Conservation (phyloP, 2,329 filamentous ascomycete genomes). For the Monilinia polystroma region DNA sequence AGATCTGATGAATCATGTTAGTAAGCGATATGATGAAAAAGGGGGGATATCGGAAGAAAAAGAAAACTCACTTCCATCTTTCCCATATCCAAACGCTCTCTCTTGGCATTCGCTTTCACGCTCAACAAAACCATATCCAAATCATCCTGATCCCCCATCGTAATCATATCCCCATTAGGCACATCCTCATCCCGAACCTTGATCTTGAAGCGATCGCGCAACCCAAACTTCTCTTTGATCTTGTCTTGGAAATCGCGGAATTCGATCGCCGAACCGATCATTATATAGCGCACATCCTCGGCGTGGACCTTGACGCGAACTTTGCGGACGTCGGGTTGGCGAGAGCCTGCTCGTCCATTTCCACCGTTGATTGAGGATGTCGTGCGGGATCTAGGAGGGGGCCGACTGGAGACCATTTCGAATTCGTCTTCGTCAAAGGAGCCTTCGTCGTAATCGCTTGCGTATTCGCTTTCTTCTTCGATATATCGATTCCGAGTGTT, state of each 20-base stretch:
- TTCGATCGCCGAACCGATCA: constrained; percentile 70
- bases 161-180: constrained; percentile 85
- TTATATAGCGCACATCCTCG: constrained; percentile 89
- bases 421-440: constrained; percentile 76
- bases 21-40: constrained; percentile 9
- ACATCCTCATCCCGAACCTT: constrained; percentile 81
- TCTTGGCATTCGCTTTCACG: constrained; percentile 66
- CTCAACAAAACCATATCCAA: constrained; percentile 79
- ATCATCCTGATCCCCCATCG: constrained; percentile 95
- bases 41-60: not conserved
- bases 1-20: constrained; percentile 33
- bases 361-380: constrained; percentile 30
- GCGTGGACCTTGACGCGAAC: constrained; percentile 90
- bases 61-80: constrained; percentile 86
- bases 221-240: constrained; percentile 82
- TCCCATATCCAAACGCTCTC: constrained; percentile 75
- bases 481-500: constrained; percentile 58
- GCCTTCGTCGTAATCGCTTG: constrained; percentile 68
- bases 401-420: constrained; percentile 67
- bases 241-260: constrained; percentile 76
- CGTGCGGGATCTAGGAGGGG: constrained; percentile 43
- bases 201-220: constrained; percentile 78
- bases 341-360: constrained; percentile 52
- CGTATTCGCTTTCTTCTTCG: constrained; percentile 77
- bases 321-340: constrained; percentile 67